A percentile compares a stretch with the other conserved stretches of the same genome.
phyloP scores from a whole-genome alignment of 1,284 basidiomycete genomes.

The Singerocomus inundabilis region DNA sequence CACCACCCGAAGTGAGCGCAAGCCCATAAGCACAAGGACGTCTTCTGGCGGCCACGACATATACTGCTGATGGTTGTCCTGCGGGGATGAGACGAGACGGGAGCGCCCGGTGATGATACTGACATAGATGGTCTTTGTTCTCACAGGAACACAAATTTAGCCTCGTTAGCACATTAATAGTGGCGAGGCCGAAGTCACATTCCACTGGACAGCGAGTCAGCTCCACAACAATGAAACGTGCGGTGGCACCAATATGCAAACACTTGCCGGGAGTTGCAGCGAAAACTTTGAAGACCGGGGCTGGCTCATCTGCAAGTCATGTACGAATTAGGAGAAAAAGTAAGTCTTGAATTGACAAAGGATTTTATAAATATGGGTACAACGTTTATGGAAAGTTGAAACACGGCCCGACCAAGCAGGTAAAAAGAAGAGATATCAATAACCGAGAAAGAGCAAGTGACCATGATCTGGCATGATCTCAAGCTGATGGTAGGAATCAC shows the following conservation, averaged over 20 bases:
- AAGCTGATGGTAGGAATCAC: constrained; percentile 7
- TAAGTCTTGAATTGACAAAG: constrained; percentile 15
- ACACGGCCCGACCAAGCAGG: constrained; percentile 27
- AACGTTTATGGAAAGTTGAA: constrained; percentile 11
- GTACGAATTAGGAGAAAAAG: background rate
- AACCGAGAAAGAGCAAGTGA: constrained; percentile 1
- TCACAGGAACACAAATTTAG: background rate
- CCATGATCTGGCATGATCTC: constrained; percentile 13
- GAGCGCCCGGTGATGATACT: background rate
- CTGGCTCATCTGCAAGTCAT: background rate
- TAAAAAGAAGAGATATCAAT: constrained; percentile 1
- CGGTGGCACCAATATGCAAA: background rate
- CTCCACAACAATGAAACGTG: background rate
- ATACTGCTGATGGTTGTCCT: background rate
- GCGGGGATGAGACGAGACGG: background rate
- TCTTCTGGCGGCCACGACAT: background rate
- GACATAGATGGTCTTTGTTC: background rate
- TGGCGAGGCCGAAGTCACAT: no score
- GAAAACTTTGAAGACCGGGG: no score
- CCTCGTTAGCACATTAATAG: background rate
- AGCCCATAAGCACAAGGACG: background rate
- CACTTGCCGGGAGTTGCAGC: background rate
- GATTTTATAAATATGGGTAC: constrained; percentile 22
- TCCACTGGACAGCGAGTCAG: background rate
- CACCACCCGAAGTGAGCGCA: constrained; percentile 4